Conservation (phyloP, 192 early-diverging fungal species). For the Coemansia sp. region DNA sequence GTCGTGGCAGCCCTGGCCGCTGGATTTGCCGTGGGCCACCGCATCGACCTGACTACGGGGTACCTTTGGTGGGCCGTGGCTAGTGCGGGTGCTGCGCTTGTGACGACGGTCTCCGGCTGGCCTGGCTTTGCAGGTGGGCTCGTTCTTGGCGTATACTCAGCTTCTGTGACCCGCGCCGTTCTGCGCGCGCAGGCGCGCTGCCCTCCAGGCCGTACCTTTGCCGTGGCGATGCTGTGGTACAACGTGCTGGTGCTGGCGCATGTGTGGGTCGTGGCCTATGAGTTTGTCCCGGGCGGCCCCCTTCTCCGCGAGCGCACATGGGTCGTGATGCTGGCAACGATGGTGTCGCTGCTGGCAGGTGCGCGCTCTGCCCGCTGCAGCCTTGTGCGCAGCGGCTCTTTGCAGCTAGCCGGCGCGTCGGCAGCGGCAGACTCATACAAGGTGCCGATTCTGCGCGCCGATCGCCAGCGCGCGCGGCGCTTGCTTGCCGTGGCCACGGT, state of each 20-base stretch:
- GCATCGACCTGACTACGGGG: slow-evolving; percentile 32
- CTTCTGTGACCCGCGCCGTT: slow-evolving; percentile 60
- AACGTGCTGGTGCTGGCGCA: slow-evolving; percentile 70
- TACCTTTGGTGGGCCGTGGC: slow-evolving; percentile 62
- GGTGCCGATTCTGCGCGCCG: neutral
- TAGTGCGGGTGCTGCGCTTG: slow-evolving; percentile 51
- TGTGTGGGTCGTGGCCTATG: slow-evolving; percentile 80
- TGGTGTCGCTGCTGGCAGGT: slow-evolving; percentile 57
- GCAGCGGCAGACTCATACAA: neutral
- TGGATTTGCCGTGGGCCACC: slow-evolving; percentile 54
- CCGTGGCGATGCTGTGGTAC: slow-evolving; percentile 61
- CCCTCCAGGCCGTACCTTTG: slow-evolving; percentile 65
- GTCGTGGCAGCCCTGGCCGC: slow-evolving; percentile 58
- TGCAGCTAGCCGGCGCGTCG: neutral
- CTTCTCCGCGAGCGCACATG: slow-evolving; percentile 72
- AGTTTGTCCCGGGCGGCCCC: slow-evolving; percentile 76
- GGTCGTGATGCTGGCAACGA: slow-evolving; percentile 61
- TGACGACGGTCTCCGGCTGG: slow-evolving; percentile 62
- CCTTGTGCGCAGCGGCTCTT: slow-evolving; percentile 15
- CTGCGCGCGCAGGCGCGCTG: slow-evolving; percentile 56
- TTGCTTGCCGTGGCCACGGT: slow-evolving; percentile 14
- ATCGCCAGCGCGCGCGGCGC: slow-evolving; percentile 19
- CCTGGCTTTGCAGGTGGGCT: slow-evolving; percentile 64
- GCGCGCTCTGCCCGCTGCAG: slow-evolving; percentile 51
- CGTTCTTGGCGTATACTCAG: slow-evolving; percentile 59